Base-by-base conservation (phyloP, 306 rosid species). In the Datisca glomerata region DNA sequence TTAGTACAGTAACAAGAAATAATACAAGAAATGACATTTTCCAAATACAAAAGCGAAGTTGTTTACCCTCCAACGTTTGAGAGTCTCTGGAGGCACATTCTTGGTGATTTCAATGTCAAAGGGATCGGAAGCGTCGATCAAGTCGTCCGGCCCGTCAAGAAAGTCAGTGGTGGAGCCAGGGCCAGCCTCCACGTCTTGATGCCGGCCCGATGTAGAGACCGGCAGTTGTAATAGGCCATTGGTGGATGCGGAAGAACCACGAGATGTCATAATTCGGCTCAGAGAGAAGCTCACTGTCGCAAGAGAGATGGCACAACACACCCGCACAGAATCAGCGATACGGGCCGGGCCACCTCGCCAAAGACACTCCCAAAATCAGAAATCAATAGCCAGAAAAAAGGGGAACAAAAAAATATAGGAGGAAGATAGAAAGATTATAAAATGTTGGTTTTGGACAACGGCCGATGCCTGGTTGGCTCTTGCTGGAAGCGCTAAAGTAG, bases 1-100 rank as follows among this genome's bases (percentile, higher is more conserved):
- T 8, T 8, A 31, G 36, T 14, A 31, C 9, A 31, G 8, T n/a
- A 29, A 29, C 2, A 31, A 31, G 9, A 38, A 38, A n/a, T 5
- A 17, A 35, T 34, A 35, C 31, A 49, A 35, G 10, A 0, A 15
- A 8, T 15, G 9, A 16, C 18, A 21, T 16, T 7, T n/a, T 7
- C 3, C 10, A 12, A 13, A 16, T 5, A 5, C 5, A 27, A n/a
- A 10, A 33, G 6, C 22, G 24, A 24, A 18, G 46, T 23, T 9
- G 23, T 25, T 40, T 53, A 75, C 95, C 72, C 95, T 68, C 95
- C 93, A 87, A 20, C 94, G 84, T 40, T 31, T 66, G 64, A 87
- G 93, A 18, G 79, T 39, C 64, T 65, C 78, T 1, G n/a, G 76
- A 4, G 93, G 69, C 0, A 67, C 96, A 52, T 82, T 87, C 55